These are phyloP conservation scores for Aureobasidium mangrovei DNA, from an alignment of 2,329 filamentous ascomycete species.

Conservation along the genomic window DNA sequence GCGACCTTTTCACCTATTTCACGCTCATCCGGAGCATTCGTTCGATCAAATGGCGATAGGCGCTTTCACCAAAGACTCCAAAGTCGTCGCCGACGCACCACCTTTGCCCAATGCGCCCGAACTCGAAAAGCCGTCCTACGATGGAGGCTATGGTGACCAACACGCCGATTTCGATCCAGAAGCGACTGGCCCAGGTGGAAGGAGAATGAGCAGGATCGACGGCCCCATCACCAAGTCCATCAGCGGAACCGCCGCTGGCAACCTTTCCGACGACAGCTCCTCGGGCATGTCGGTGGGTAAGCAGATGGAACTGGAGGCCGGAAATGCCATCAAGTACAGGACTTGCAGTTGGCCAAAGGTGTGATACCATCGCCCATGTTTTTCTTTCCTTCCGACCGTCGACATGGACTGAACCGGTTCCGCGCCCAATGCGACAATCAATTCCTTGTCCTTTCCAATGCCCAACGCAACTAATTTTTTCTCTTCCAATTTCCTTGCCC, in stretches of 20 bases:
- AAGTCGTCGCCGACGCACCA: conserved; percentile 14
- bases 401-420: conserved; percentile 2
- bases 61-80: conserved; percentile 14
- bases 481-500: background rate
- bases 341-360: conserved; percentile 92
- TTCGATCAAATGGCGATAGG: conserved; percentile 45
- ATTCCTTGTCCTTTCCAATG: background rate
- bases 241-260: conserved; percentile 18
- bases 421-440: conserved; percentile 5
- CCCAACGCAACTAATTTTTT: background rate
- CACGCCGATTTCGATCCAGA: conserved; percentile 20
- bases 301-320: conserved; percentile 69
- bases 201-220: conserved; percentile 36
- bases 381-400: background rate
- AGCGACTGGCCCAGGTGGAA: conserved; percentile 25
- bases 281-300: conserved; percentile 42
- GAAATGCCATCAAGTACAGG: conserved; percentile 77
- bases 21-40: conserved; percentile 37
- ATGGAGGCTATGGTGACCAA: conserved; percentile 22
- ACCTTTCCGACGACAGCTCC: conserved; percentile 25
- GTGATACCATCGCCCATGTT: conserved; percentile 12
- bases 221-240: conserved; percentile 29
- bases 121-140: conserved; percentile 16
- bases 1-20: conserved; percentile 31
- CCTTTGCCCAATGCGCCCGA: conserved; percentile 14